Evolutionary conservation across 306 rosid genomes (phyloP).

Genomic region (Trifolium subterraneum): DNA sequence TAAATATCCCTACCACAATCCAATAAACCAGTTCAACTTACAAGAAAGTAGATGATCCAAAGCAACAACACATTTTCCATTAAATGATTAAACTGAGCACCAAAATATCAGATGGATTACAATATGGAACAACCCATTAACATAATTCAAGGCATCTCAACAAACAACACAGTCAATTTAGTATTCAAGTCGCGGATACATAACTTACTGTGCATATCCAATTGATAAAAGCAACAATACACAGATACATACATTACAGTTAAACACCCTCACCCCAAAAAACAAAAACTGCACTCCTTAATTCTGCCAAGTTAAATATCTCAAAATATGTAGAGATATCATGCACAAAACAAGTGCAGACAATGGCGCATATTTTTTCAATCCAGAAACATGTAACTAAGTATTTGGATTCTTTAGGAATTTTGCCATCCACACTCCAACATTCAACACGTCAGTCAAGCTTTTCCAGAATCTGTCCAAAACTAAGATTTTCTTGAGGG

Average conservation of each 20-base stretch:
- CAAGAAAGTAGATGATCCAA: no score
- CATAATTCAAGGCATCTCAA: not conserved
- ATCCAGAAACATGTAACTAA: not conserved
- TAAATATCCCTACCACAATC: no score
- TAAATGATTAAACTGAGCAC: not conserved
- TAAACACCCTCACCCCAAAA: not conserved
- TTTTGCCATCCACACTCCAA: slow-evolving; percentile 1
- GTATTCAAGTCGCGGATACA: no score
- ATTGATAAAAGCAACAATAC: not conserved
- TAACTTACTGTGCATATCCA: not conserved
- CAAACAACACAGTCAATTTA: no score
- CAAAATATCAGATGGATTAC: not conserved
- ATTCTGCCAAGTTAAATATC: not conserved
- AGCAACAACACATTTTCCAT: not conserved
- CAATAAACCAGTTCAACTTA: no score
- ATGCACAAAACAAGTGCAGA: not conserved
- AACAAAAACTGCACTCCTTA: not conserved
- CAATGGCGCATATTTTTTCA: not conserved
- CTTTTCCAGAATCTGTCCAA: slow-evolving; percentile 9
- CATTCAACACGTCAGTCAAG: not conserved
- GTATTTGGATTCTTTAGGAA: not conserved
- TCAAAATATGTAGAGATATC: not conserved
- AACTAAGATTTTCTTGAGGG: not conserved
- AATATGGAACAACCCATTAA: not conserved
- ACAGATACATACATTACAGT: not conserved